These are phyloP conservation scores for Ophiostoma australiae DNA, from an alignment of 2,329 filamentous ascomycete genomes.

Conservation along the genomic window DNA sequence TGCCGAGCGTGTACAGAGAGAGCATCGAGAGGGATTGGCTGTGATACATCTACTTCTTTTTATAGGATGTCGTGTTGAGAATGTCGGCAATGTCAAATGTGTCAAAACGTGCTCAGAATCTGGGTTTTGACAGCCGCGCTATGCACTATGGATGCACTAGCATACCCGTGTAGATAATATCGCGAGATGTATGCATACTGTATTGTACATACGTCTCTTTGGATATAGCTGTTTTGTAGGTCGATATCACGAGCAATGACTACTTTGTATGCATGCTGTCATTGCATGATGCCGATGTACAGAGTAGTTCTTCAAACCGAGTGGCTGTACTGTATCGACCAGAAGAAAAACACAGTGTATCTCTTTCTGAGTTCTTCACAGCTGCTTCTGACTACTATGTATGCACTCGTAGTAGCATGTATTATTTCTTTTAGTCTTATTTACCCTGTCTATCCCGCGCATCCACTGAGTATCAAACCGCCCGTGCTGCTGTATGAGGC, in stretches of 20 bases:
- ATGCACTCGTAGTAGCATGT: too few relatives aligned
- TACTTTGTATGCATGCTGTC: not conserved
- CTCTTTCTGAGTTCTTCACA: not conserved
- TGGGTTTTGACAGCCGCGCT: not conserved
- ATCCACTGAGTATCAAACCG: slow-evolving; percentile 2
- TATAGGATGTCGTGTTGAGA: not conserved
- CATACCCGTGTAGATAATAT: not conserved
- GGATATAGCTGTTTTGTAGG: not conserved
- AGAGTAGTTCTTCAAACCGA: not conserved
- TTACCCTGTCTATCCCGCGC: not conserved
- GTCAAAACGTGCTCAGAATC: not conserved
- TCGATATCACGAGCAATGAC: not conserved
- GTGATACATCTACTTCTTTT: not conserved
- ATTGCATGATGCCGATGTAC: not conserved
- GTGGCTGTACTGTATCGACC: not conserved
- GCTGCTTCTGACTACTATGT: not conserved
- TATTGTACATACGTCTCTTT: not conserved
- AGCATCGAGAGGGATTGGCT: not conserved
- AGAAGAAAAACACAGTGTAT: not conserved
- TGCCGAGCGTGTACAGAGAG: not conserved
- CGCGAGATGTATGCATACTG: not conserved
- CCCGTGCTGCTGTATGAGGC: slow-evolving; percentile 6
- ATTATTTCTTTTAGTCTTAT: not conserved
- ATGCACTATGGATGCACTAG: not conserved
- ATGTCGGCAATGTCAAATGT: not conserved